Evolutionary conservation across 345 rosid species (phyloP).

Genomic region (Gossypium ekmanianum): DNA sequence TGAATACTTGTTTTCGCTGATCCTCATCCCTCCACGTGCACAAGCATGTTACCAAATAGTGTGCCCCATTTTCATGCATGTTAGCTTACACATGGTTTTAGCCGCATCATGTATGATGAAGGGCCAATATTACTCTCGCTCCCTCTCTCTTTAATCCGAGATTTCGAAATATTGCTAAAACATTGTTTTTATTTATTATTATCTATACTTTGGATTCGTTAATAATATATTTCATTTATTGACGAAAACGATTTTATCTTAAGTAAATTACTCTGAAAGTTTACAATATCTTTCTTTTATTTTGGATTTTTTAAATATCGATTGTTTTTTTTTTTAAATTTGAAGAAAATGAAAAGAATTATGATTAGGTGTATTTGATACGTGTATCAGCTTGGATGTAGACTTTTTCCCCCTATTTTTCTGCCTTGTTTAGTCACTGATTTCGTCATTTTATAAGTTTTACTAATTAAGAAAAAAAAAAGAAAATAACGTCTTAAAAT

Average conservation of each 20-base stretch:
- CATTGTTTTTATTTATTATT: background rate
- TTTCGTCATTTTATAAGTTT: too few relatives aligned
- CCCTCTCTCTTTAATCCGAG: background rate
- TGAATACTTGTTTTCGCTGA: background rate
- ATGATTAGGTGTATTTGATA: too few relatives aligned
- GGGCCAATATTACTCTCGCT: background rate
- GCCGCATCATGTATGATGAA: conserved; percentile 1
- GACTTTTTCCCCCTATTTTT: accelerated
- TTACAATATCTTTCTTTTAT: too few relatives aligned
- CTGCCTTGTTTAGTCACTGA: too few relatives aligned
- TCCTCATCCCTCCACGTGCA: conserved; percentile 41
- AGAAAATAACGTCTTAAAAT: too few relatives aligned
- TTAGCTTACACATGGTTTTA: conserved; percentile 36
- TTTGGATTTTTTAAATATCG: too few relatives aligned
- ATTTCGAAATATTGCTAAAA: background rate
- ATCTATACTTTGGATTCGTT: too few relatives aligned
- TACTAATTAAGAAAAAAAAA: too few relatives aligned
- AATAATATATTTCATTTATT: too few relatives aligned
- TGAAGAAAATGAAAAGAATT: too few relatives aligned
- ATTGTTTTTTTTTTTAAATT: too few relatives aligned
- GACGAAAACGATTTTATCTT: background rate
- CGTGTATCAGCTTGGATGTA: too few relatives aligned
- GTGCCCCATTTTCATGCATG: conserved; percentile 28
- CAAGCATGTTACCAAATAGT: conserved; percentile 29
- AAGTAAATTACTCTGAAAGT: background rate